phyloP scores from a whole-genome alignment of 352 stramenopile species.

The Phytophthora boehmeriae region DNA sequence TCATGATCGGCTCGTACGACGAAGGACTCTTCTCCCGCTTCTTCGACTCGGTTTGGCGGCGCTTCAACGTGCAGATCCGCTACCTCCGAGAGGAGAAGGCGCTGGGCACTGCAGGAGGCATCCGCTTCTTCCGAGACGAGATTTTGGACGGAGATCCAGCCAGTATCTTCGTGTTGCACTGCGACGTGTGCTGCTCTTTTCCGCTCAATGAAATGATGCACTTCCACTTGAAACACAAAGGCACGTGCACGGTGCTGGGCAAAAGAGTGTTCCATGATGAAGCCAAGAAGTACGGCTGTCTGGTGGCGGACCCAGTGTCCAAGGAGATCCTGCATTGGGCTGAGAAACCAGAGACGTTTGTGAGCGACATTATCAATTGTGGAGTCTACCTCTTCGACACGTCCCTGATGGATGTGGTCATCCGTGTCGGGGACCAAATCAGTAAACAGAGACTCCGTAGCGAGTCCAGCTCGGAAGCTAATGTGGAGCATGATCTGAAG shows the following conservation, averaged over 20 bases:
- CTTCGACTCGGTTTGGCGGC: conserved; percentile 81
- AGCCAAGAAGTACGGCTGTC: conserved; percentile 88
- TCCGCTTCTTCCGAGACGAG: conserved; percentile 86
- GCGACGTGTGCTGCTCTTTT: conserved; percentile 89
- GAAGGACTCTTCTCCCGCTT: conserved; percentile 89
- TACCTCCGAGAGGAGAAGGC: conserved; percentile 85
- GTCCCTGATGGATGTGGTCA: conserved; percentile 77
- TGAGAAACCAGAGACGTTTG: conserved; percentile 90
- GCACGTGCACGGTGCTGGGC: conserved; percentile 78
- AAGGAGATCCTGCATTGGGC: conserved; percentile 91
- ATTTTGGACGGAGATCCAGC: conserved; percentile 78
- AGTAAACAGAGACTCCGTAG: conserved; percentile 78
- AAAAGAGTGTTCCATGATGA: conserved; percentile 91
- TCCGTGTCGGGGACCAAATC: conserved; percentile 80
- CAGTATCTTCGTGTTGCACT: conserved; percentile 86
- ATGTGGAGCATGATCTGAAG: conserved; percentile 79
- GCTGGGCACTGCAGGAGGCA: conserved; percentile 80
- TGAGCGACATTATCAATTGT: conserved; percentile 92
- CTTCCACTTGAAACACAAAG: conserved; percentile 77
- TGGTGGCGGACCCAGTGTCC: conserved; percentile 73
- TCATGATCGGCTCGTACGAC: conserved; percentile 91
- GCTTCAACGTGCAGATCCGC: conserved; percentile 87
- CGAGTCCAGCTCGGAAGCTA: conserved; percentile 74
- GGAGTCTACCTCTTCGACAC: conserved; percentile 90
- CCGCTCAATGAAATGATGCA: conserved; percentile 91